These are phyloP conservation scores for Hyphopichia wangnamkhiaoensis DNA, from an alignment of 1,139 yeast species.

Conservation along the genomic window DNA sequence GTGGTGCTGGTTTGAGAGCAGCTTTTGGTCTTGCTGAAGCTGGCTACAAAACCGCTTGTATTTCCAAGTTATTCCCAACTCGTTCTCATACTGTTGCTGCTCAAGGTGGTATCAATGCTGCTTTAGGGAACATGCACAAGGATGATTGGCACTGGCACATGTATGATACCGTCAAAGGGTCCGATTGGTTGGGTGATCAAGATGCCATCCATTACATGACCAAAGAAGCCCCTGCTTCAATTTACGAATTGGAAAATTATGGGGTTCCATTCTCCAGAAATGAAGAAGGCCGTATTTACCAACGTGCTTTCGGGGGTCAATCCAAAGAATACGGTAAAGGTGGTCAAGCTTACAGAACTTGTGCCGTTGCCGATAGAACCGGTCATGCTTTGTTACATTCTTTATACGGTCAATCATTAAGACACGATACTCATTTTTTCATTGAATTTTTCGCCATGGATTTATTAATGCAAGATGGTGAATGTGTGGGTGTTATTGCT, in stretches of 20 bases:
- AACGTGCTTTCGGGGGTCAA: constrained; percentile 99
- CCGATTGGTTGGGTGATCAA: constrained; percentile 99
- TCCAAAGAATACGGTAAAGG: constrained; percentile 94
- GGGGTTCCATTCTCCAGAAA: constrained; percentile 99
- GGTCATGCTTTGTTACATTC: constrained; percentile 98
- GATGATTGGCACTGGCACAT: constrained; percentile 99
- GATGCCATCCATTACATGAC: constrained; percentile 99
- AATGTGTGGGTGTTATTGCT: constrained; percentile 95
- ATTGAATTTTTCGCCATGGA: constrained; percentile 97
- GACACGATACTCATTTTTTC: constrained; percentile 97
- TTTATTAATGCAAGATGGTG: constrained; percentile 92
- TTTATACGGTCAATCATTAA: constrained; percentile 91
- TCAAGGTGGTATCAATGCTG: constrained; percentile 99
- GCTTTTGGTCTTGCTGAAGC: constrained; percentile 97
- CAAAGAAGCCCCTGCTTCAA: constrained; percentile 94
- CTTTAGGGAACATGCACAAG: constrained; percentile 94
- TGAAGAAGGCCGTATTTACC: constrained; percentile 95
- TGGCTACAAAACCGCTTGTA: constrained; percentile 97
- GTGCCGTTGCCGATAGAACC: constrained; percentile 99
- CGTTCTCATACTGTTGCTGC: constrained; percentile 99
- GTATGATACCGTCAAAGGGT: constrained; percentile 99
- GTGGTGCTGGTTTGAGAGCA: constrained; percentile 98
- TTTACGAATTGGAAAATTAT: constrained; percentile 94
- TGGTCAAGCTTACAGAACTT: constrained; percentile 98
- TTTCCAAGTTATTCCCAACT: constrained; percentile 95